Conservation (phyloP, 2,329 filamentous ascomycete species). For the Paecilomyces sp. region DNA sequence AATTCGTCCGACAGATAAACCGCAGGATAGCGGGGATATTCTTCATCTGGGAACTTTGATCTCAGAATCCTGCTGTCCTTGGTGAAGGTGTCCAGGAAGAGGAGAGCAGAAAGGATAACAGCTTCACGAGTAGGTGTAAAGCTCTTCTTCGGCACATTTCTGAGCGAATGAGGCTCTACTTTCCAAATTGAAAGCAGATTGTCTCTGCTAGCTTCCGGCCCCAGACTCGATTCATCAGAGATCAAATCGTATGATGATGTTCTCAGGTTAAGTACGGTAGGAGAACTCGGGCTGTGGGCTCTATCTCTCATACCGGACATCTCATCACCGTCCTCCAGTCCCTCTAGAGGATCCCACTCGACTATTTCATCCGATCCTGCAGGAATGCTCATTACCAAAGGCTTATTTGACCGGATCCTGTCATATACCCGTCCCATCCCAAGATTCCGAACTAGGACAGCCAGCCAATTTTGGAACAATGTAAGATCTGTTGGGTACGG, state of each 20-base stretch:
- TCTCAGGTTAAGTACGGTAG: not conserved
- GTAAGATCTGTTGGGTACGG: not conserved
- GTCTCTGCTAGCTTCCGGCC: not conserved
- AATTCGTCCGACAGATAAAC: constrained; percentile 9
- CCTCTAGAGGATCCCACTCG: constrained; percentile 1
- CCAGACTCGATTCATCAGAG: not conserved
- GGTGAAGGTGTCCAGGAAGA: constrained; percentile 9
- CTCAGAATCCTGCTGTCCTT: not conserved
- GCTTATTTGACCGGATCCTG: not conserved
- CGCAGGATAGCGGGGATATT: constrained; percentile 7
- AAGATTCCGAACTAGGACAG: not conserved
- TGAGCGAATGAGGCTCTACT: not conserved
- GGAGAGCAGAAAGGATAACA: constrained; percentile 9
- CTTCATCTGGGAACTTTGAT: not conserved
- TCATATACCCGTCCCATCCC: not conserved
- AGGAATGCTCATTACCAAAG: not conserved
- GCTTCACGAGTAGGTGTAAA: constrained; percentile 5
- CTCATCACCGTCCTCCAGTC: not conserved
- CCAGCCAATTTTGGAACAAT: constrained; percentile 1
- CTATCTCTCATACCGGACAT: not conserved
- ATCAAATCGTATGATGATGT: not conserved
- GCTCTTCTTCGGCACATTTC: not conserved
- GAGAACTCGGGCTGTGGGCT: not conserved
- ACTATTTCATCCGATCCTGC: not conserved
- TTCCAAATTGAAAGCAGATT: not conserved